Evolutionary conservation across 2,329 filamentous ascomycete genomes (phyloP), one percentile per base, ranked within the genome.

Genomic region (Botrytis cinerea): DNA sequence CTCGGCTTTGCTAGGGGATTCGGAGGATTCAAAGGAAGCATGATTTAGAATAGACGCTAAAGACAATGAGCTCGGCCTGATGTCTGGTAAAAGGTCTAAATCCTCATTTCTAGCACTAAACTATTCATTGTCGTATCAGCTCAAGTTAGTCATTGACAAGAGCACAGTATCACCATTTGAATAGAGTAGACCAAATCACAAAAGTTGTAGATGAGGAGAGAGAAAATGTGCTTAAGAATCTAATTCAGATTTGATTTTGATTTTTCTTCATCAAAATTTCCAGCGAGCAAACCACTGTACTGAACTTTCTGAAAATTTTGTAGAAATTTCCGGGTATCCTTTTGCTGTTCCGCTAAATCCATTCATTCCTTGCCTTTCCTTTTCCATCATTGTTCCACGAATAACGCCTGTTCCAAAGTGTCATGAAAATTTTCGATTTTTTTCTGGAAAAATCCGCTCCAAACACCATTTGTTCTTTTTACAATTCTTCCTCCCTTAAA

Each of bases 261-360:
- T 22, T 57, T 63, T 45, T 43, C 62, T 40, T 71, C 32, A 40
- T 71, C 69, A 32, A n/a, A 62, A 63, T 45, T 51, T 57, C 45
- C 32, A 51, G 43, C n/a, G 35, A 28, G 28, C 69, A 32, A 46
- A 14, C 32, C 38, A 71, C 69, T 51, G 54, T 62, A 51, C 69
- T 51, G 54, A 48, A 71, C 32, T 45, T n/a, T 62, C 57, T 71
- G 69, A 63, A 40, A 62, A 1, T 22, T n/a, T 45, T 12, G 59
- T 38, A 62, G 59, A 70, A 61, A 60, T 46, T 51, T 35, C 43
- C 28, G 57, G 69, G 69, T 71, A 71, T 71, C 69, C 69, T 63
- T 71, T 28, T 63, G 43, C 57, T 43, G 28, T 63, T 63, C 57
- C 66, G 35, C 46, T 43, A 32, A 54, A 43, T 18, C 66, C 48